These are phyloP conservation scores for Solanum hybrid DNA, from an alignment of 305 asterid genomes.

Conservation along the genomic window DNA sequence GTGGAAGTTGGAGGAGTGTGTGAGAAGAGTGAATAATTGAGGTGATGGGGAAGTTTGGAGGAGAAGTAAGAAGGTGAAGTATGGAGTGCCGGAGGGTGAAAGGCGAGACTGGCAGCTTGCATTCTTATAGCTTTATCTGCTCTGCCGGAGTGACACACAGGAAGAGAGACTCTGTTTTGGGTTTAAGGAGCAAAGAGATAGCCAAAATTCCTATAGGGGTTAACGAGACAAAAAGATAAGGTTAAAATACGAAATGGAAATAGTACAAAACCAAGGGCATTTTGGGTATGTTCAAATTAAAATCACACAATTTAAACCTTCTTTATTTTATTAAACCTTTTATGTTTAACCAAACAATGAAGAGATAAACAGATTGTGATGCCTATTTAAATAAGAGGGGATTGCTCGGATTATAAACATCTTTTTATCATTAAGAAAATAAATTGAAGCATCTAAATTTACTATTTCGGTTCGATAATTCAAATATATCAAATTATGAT, in stretches of 20 bases:
- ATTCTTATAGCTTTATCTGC: neutral
- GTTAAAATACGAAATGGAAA: neutral
- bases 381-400: neutral
- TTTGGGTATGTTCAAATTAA: neutral
- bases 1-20: constrained; percentile 14
- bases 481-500: neutral
- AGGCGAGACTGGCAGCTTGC: neutral
- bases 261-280: neutral
- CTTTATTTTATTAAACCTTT: no score
- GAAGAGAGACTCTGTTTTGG: neutral
- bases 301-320: neutral
- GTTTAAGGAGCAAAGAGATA: neutral
- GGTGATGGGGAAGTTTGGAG: neutral
- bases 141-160: neutral
- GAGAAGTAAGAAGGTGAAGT: neutral
- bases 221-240: neutral
- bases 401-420: neutral
- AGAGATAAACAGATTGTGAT: neutral
- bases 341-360: neutral
- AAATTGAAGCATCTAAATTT: neutral
- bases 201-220: neutral
- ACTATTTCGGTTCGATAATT: neutral
- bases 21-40: constrained; percentile 25
- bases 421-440: neutral
- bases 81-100: neutral